A percentile compares a stretch with the other conserved stretches of the same genome.
These are phyloP conservation scores for Populus alba DNA, from an alignment of 345 rosid genomes.

Conservation along the genomic window DNA sequence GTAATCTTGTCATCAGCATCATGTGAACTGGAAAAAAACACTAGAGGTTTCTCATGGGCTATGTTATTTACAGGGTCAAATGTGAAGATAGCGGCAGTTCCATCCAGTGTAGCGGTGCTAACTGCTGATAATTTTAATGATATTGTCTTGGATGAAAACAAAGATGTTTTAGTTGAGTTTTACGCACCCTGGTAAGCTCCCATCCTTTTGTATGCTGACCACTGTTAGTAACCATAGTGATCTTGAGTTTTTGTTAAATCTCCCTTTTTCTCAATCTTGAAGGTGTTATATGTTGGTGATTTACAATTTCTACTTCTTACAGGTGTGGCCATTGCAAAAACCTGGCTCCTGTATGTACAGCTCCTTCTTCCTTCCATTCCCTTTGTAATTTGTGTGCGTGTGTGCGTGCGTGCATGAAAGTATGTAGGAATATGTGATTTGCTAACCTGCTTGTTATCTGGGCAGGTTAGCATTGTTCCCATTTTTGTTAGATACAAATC, in stretches of 20 bases:
- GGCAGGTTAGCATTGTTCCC: background rate
- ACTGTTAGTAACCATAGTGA: background rate
- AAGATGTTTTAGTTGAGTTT: constrained; percentile 95
- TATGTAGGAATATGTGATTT: background rate
- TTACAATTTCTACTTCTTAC: constrained; percentile 27
- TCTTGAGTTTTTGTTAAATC: background rate
- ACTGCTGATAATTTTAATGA: constrained; percentile 72
- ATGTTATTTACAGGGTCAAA: constrained; percentile 64
- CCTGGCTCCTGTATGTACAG: constrained; percentile 85
- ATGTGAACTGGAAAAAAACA: background rate
- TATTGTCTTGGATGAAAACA: constrained; percentile 75
- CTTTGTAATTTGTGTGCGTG: background rate
- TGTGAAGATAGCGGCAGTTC: constrained; percentile 75
- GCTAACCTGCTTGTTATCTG: background rate
- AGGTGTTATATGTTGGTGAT: background rate
- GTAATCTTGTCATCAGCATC: background rate
- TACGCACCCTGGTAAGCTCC: constrained; percentile 90
- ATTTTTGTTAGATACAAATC: background rate
- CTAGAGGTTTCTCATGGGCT: background rate
- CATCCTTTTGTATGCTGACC: background rate
- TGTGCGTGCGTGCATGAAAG: too few relatives aligned
- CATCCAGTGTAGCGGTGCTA: constrained; percentile 74
- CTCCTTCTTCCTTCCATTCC: background rate
- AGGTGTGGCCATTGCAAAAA: constrained; percentile 99
- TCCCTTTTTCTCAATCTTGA: background rate